Base-by-base conservation (phyloP, 352 stramenopile species). In the Thalassiosira mediterranea region DNA sequence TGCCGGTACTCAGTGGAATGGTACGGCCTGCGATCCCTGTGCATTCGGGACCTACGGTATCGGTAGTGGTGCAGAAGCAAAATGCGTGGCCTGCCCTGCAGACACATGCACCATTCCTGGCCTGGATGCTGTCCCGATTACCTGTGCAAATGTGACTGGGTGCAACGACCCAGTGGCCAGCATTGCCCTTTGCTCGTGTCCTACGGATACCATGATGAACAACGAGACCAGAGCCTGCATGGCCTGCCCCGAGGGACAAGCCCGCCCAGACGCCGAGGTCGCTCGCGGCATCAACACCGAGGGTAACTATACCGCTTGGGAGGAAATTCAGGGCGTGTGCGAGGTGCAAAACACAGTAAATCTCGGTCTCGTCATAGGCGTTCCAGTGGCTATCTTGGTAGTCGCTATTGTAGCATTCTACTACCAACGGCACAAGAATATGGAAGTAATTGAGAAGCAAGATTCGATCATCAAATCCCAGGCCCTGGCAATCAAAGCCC, bases 281-380 rank as follows among this genome's bases (percentile, higher is more conserved):
- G 34, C 26, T 13, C 49, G 63, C 17, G 52, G 32, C 13, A 2
- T 64, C 11, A 40, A 65, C 23, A 72, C 63, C 3, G 15, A 65
- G 3, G 63, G 63, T 19, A 72, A 72, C 32, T 72, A 72, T 52
- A 56, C 42, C 23, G n/a, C n/a, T n/a, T 72, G 63, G 63, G 63
- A 72, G 32, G 17, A 51, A 38, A 26, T 37, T 13, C 63, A 72
- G 40, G 51, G 63, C 7, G 56, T 26, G 21, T 72, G 63, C 25
- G 19, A 19, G 11, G 47, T 60, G n/a, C n/a, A n/a, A n/a, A n/a
- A n/a, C n/a, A n/a, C n/a, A n/a, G n/a, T n/a, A n/a, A n/a, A n/a
- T n/a, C n/a, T n/a, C n/a, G n/a, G n/a, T n/a, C n/a, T n/a, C n/a
- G n/a, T n/a, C n/a, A n/a, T n/a, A n/a, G n/a, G n/a, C n/a, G n/a